Conservation (phyloP, 2,329 filamentous ascomycete genomes). For the Fusarium sublunatum region DNA sequence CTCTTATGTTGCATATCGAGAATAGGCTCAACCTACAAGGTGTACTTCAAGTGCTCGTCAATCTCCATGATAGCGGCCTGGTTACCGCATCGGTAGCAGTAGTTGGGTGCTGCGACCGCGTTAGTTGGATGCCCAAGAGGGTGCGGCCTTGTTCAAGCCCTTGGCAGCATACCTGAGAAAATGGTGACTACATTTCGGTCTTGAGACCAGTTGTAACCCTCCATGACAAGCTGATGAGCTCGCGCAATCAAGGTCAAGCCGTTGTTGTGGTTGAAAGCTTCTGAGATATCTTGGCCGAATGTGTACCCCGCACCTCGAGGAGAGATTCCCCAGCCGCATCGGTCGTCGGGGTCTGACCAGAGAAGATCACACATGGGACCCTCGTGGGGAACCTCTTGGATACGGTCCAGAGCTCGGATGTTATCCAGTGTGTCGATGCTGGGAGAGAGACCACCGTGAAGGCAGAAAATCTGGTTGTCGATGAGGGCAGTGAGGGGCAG, state of each 20-base stretch:
- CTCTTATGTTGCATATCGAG: constrained; percentile 11
- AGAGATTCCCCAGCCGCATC: constrained; percentile 95
- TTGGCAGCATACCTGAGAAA: constrained; percentile 78
- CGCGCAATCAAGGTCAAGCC: constrained; percentile 93
- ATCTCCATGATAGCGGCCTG: constrained; percentile 99
- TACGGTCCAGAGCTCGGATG: constrained; percentile 92
- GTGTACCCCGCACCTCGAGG: constrained; percentile 95
- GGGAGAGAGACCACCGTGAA: constrained; percentile 96
- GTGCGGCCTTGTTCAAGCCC: not conserved
- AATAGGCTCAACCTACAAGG: constrained; percentile 77
- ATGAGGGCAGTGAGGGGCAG: constrained; percentile 96
- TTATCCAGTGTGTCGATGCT: constrained; percentile 96
- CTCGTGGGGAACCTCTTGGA: constrained; percentile 98
- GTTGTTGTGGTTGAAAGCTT: constrained; percentile 99
- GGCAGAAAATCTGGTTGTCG: constrained; percentile 99
- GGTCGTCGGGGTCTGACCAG: constrained; percentile 98
- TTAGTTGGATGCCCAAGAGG: constrained; percentile 8
- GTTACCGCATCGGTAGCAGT: constrained; percentile 99
- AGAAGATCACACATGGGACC: constrained; percentile 98
- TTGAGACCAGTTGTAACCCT: constrained; percentile 99
- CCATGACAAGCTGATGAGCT: constrained; percentile 98
- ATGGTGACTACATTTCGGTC: constrained; percentile 98
- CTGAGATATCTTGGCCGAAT: constrained; percentile 96
- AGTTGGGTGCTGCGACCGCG: constrained; percentile 75
- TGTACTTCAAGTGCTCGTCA: constrained; percentile 99